Percentiles rank a stretch among this genome's conserved stretches.
Conservation (phyloP, 306 rosid genomes). For the Lotus japonicus region DNA sequence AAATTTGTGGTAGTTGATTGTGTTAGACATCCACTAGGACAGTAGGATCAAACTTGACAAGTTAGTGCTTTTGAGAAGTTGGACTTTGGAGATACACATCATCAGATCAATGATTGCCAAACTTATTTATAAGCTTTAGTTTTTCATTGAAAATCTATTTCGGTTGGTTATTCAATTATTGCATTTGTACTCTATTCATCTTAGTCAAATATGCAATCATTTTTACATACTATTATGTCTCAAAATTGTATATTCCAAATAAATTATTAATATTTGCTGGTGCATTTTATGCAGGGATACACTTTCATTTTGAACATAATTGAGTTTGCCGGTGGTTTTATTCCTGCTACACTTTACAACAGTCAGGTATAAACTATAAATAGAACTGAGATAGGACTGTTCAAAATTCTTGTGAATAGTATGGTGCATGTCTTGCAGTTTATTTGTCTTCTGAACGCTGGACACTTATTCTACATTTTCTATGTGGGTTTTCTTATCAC, state of each 20-base stretch:
- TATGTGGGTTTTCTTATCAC: neutral
- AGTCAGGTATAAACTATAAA: slow-evolving; percentile 68
- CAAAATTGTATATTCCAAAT: slow-evolving; percentile 5
- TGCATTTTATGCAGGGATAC: slow-evolving; percentile 62
- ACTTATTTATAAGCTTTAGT: neutral
- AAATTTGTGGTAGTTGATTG: neutral
- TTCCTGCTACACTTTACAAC: slow-evolving; percentile 74
- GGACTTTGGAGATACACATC: neutral
- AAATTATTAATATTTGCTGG: neutral
- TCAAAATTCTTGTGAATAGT: neutral
- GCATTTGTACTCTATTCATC: slow-evolving; percentile 1
- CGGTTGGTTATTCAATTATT: slow-evolving; percentile 7
- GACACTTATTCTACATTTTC: neutral
- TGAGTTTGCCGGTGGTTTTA: slow-evolving; percentile 63
- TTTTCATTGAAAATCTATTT: neutral
- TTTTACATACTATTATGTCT: neutral
- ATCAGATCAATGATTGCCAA: neutral
- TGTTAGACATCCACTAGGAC: neutral
- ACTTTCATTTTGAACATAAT: slow-evolving; percentile 74
- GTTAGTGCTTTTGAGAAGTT: neutral
- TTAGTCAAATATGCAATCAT: neutral
- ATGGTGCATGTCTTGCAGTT: neutral
- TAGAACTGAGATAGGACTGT: neutral
- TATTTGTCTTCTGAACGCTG: neutral
- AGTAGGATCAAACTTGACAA: neutral